Evolutionary conservation across 2,329 filamentous ascomycete genomes (phyloP).

Genomic region (Colletotrichum higginsianum): DNA sequence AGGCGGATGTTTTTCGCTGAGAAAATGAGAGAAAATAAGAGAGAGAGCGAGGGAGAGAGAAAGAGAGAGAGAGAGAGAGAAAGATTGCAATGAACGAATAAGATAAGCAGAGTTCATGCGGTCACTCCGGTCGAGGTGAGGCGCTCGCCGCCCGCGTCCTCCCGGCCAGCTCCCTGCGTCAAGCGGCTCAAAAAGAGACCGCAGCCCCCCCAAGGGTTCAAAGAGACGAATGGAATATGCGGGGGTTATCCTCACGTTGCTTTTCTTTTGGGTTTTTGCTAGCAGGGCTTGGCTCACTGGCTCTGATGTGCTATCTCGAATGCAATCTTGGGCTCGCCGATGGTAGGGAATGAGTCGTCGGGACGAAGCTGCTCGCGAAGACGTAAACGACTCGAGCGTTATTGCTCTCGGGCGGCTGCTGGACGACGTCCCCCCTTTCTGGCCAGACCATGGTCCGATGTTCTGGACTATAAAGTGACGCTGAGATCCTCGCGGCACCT

Average conservation of each 20-base stretch:
- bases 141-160: background rate
- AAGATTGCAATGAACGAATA: background rate
- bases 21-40: too few relatives aligned
- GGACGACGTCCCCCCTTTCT: background rate
- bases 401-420: too few relatives aligned
- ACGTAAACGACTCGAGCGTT: background rate
- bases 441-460: background rate
- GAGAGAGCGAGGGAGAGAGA: too few relatives aligned
- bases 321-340: background rate
- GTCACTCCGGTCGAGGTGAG: background rate
- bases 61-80: too few relatives aligned
- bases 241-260: background rate
- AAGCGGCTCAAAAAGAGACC: slow-evolving; percentile 5
- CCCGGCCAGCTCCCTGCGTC: slow-evolving; percentile 5
- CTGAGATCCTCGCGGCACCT: background rate
- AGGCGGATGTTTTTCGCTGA: too few relatives aligned
- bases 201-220: slow-evolving; percentile 18
- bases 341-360: too few relatives aligned
- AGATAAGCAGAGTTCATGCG: background rate
- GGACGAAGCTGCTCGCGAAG: background rate
- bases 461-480: background rate
- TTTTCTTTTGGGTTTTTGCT: slow-evolving; percentile 17
- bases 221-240: slow-evolving; percentile 7
- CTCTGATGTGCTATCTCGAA: background rate
- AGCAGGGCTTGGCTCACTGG: slow-evolving; percentile 21